Evolutionary conservation across 1,139 yeast genomes (phyloP), one percentile per base, ranked within the genome.

Genomic region (Suhomyces coccinellae): DNA sequence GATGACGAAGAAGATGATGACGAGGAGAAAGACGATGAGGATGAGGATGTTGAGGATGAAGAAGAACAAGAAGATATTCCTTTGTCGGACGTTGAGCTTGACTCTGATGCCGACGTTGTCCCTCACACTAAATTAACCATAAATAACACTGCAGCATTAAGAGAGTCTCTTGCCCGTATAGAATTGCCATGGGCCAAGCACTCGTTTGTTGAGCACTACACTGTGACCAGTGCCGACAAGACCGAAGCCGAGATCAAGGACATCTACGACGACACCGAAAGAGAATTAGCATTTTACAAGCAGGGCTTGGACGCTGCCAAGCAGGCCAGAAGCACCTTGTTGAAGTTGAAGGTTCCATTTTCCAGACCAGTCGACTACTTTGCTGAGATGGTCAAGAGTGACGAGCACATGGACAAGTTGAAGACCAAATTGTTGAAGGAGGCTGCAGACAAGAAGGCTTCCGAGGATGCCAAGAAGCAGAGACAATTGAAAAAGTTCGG

Each of bases 361-460:
- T 77, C 95, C 33, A 82, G 99, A 66, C 99, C 99, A 26, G 72
- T 82, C 58, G 99, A 93, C 65, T 93, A 88, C 66, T 93, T 93
- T 70, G 99, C 99, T 10, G 99, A 93, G 69, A 93, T 93, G 99
- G 88, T 90, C 52, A 93, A 93, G 73, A 85, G 91, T 49, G 99
- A 93, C 66, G 97, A 90, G 65, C 99, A 93, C 67, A 93, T 93
- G 99, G 97, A 90, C 62, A 88, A 83, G 68, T 78, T 93, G 59
- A 90, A 89, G 76, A 74, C 75, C 62, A 89, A 88, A 67, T 77
- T 93, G 57, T 75, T 90, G 38, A 79, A 82, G 51, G 97, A 89
- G 62, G 97, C 96, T 43, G 86, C 95, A 31, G 85, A 87, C 61
- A 88, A 87, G 79, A 87, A 87, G 69, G 97, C 97, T 2, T 78